A percentile compares a stretch with the other conserved stretches of the same genome.
phyloP scores from a whole-genome alignment of 345 rosid species.

The Acer yangbiense region DNA sequence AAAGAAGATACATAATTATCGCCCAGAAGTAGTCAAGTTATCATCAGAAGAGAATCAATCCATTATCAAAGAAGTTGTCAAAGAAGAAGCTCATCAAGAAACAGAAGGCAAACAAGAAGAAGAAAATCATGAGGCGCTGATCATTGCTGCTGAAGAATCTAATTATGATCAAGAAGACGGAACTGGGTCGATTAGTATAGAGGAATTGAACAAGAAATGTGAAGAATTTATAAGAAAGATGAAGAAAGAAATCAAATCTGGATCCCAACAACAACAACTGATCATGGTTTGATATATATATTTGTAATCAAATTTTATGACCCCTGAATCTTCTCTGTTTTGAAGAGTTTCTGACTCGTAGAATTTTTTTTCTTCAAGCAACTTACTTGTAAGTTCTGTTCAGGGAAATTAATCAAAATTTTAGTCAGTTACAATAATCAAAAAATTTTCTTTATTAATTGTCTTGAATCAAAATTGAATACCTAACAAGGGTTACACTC shows the following conservation, averaged over 20 bases:
- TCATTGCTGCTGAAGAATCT: slow-evolving; percentile 7
- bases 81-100: neutral
- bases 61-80: slow-evolving; percentile 14
- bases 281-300: too few species aligned
- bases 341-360: neutral
- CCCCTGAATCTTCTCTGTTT: too few species aligned
- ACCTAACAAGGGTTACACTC: neutral
- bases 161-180: slow-evolving; percentile 22
- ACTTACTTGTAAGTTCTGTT: too few species aligned
- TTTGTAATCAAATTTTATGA: too few species aligned
- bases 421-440: too few species aligned
- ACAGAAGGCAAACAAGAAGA: slow-evolving; percentile 24
- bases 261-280: neutral
- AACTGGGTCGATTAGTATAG: slow-evolving; percentile 39
- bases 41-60: slow-evolving; percentile 19
- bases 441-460: neutral
- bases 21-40: slow-evolving; percentile 10
- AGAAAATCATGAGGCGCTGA: slow-evolving; percentile 16
- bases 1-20: slow-evolving; percentile 5
- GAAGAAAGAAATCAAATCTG: slow-evolving; percentile 45
- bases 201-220: slow-evolving; percentile 69
- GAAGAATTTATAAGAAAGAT: slow-evolving; percentile 71
- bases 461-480: neutral
- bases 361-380: neutral
- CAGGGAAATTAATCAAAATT: too few species aligned